Base-by-base conservation (phyloP, 2,329 filamentous ascomycete genomes). In the Ceratocystis destructans region DNA sequence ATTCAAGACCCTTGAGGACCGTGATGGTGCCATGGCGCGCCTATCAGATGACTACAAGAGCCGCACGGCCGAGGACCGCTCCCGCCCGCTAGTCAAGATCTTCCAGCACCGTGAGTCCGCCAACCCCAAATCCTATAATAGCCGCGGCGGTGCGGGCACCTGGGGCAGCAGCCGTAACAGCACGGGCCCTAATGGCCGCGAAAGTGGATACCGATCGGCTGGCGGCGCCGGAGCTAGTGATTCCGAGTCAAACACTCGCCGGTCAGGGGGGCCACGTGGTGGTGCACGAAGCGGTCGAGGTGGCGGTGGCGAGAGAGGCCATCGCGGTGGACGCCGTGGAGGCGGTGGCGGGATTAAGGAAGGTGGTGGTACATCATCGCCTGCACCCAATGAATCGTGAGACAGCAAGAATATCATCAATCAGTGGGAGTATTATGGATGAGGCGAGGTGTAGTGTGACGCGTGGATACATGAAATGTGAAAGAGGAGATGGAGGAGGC, bases 161-260 rank as follows among this genome's bases (percentile, higher is more conserved):
- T 87, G 85, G 84, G 86, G 86, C 61, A 82, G 80, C 72, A 87
- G 82, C 74, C 79, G 80, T 70, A 82, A 88, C 61, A 84, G 87
- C 64, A 84, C 85, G 62, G 77, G 79, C 70, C 74, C 78, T n/a
- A 75, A 76, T 62, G 75, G 75, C 66, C 76, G 77, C 61, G 82
- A 83, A 67, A 88, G 87, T 71, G 90, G 90, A 68, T 96, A 96
- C 78, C 87, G 90, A 71, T 95, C 90, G 73, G 89, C 88, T 66
- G 89, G 86, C 64, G 68, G 69, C 6, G 66, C 76, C 64, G 90
- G 89, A 67, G 92, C 89, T 68, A 87, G 86, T 73, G 87, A 85
- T 70, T 83, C 82, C 45, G 83, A 85, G 72, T 82, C 80, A 67
- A 82, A 79, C 67, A 78, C 81, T 69, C 80, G 82, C 10, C 66